Evolutionary conservation across 2,329 filamentous ascomycete genomes (phyloP), one percentile per base, ranked within the genome.

Genomic region (Calonectria leucothoes): DNA sequence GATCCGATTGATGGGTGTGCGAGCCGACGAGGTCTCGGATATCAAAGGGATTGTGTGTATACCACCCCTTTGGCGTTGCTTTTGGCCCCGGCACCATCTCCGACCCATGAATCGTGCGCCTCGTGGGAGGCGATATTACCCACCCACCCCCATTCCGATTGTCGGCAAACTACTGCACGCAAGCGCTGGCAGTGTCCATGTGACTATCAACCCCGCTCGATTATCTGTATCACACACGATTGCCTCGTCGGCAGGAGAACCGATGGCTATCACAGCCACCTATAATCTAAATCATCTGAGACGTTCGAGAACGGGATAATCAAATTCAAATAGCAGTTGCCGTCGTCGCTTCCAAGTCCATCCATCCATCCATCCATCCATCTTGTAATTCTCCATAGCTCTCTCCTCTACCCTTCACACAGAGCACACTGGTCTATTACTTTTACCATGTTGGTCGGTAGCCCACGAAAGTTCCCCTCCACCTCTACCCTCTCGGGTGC

Each of bases 141-240:
- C 70, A 67, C 64, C 45, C 45, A 42, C 48, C 37, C 64, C 39
- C 61, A 71, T 71, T 49, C 70, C 70, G 35, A 67, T 68, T 71
- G 48, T 63, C 45, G 64, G 57, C 48, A 68, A 68, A 20, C 31
- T 64, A 51, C 33, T 71, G 70, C 64, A 64, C 45, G 65, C 37
- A 67, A 31, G 55, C 52, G 49, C 61, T 64, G 15, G 39, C 48
- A 27, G 31, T 45, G 64, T 61, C 64, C 70, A 71, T 71, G 70
- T 67, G 70, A 68, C 55, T 27, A 48, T 61, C 33, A 68, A 71
- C 70, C 70, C 70, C 70, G 70, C 70, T 68, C 64, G 48, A 42
- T 17, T 55, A 52, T 68, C 55, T 67, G 33, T 52, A 63, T 51
- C 27, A 64, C 64, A 37, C 45, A 59, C 39, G 48, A n/a, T 64